These are phyloP conservation scores for Nakazawaea ambrosiae DNA, from an alignment of 805 yeast genomes.

Conservation along the genomic window DNA sequence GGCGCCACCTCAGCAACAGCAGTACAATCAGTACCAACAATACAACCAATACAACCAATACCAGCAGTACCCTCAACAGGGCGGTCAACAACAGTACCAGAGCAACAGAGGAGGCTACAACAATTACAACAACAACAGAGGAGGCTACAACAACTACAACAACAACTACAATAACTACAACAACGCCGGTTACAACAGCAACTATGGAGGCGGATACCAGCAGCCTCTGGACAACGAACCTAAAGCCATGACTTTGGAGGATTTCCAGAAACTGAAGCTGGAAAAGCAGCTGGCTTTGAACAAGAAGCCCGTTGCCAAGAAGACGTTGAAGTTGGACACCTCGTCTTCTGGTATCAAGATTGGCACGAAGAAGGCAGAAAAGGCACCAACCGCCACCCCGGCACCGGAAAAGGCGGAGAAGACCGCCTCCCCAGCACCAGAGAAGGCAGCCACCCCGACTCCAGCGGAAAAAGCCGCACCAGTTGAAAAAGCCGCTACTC, in stretches of 20 bases:
- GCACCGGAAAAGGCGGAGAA: slow-evolving; percentile 13
- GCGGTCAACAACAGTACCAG: slow-evolving; percentile 21
- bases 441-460: no score
- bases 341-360: slow-evolving; percentile 49
- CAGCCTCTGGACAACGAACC: slow-evolving; percentile 17
- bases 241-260: slow-evolving; percentile 72
- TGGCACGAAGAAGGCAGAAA: slow-evolving; percentile 36
- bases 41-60: slow-evolving; percentile 18
- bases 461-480: no score
- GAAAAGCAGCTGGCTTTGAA: slow-evolving; percentile 32
- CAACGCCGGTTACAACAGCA: slow-evolving; percentile 16
- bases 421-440: slow-evolving; percentile 13
- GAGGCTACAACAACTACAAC: slow-evolving; percentile 23
- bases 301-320: slow-evolving; percentile 49
- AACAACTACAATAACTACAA: slow-evolving; percentile 14
- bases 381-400: slow-evolving; percentile 20
- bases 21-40: slow-evolving; percentile 19
- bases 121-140: slow-evolving; percentile 22
- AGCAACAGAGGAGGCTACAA: slow-evolving; percentile 17
- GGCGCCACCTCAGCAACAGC: slow-evolving; percentile 20
- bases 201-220: slow-evolving; percentile 15
- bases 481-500: no score
- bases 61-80: slow-evolving; percentile 19
- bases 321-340: slow-evolving; percentile 57
- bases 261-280: slow-evolving; percentile 65